Percentiles rank a stretch among this genome's conserved stretches.
These are phyloP conservation scores for Cenococcum geophilum DNA, from an alignment of 495 filamentous ascomycete genomes.

Conservation along the genomic window DNA sequence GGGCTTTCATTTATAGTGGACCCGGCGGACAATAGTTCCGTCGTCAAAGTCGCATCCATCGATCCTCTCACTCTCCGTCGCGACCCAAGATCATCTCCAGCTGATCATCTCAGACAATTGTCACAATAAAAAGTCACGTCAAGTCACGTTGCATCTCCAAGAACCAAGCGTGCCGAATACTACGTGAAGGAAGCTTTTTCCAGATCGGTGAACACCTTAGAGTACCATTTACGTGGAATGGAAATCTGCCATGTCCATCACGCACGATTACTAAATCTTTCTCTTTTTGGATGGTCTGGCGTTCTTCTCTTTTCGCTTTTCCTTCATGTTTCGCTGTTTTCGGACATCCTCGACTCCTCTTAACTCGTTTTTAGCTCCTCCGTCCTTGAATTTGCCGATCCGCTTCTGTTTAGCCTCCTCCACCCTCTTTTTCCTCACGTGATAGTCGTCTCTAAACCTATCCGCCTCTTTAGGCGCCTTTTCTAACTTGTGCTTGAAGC, in stretches of 20 bases:
- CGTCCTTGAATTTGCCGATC: constrained; percentile 62
- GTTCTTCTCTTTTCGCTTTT: constrained; percentile 79
- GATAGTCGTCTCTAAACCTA: constrained; percentile 80
- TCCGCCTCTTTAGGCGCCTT: constrained; percentile 89
- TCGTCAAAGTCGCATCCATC: background rate
- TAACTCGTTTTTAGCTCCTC: constrained; percentile 66
- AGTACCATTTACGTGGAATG: too few species aligned
- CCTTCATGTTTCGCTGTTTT: constrained; percentile 67
- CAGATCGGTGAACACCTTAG: too few species aligned
- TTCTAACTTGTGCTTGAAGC: constrained; percentile 75
- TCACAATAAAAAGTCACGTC: too few species aligned
- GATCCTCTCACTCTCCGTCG: background rate
- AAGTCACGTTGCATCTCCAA: too few species aligned
- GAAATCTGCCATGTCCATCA: background rate
- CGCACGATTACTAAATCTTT: constrained; percentile 30
- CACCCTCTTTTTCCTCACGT: constrained; percentile 83
- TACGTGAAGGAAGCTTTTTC: too few species aligned
- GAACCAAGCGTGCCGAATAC: too few species aligned
- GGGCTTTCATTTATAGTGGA: background rate
- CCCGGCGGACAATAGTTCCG: background rate
- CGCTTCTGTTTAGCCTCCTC: constrained; percentile 81
- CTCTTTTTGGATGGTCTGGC: constrained; percentile 70
- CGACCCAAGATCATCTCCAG: too few species aligned
- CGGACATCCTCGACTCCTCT: constrained; percentile 77
- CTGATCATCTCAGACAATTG: too few species aligned